A percentile compares a stretch with the other conserved stretches of the same genome.
Conservation (phyloP, 108 stramenopile genomes). For the Cyclotella cryptica region DNA sequence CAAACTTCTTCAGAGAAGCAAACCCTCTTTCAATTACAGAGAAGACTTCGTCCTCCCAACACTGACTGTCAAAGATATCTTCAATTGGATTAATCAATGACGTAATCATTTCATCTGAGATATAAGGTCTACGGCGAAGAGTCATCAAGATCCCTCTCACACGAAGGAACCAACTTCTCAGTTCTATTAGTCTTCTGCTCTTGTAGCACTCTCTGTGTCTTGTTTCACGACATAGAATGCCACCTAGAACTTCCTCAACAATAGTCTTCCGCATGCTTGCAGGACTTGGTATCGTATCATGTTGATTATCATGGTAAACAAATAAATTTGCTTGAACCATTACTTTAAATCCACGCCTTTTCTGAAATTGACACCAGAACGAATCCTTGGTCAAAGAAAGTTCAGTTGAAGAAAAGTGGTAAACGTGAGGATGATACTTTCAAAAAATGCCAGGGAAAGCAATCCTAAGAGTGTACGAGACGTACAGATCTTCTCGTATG, state of each 20-base stretch:
- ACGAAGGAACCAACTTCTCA: slow-evolving; percentile 25
- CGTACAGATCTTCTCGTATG: slow-evolving; percentile 15
- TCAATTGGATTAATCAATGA: slow-evolving; percentile 9
- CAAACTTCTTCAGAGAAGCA: slow-evolving; percentile 3
- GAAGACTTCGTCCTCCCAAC: slow-evolving; percentile 24
- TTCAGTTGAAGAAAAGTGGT: too few species aligned
- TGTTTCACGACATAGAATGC: slow-evolving; percentile 17
- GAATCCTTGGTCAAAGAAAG: slow-evolving; percentile 4
- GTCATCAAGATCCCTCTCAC: slow-evolving; percentile 11
- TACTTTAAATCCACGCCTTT: neutral
- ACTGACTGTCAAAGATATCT: slow-evolving; percentile 6
- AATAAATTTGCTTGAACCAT: slow-evolving; percentile 10
- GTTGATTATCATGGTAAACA: slow-evolving; percentile 29
- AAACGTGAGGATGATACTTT: too few species aligned
- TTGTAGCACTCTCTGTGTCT: slow-evolving; percentile 3
- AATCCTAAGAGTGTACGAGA: neutral
- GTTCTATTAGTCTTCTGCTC: neutral
- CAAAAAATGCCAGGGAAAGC: too few species aligned
- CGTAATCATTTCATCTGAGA: neutral
- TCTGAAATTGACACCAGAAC: slow-evolving; percentile 22
- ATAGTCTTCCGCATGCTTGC: neutral
- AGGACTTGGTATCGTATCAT: slow-evolving; percentile 1
- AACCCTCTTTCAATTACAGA: slow-evolving; percentile 7
- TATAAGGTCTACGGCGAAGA: slow-evolving; percentile 14
- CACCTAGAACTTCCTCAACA: slow-evolving; percentile 19